These are phyloP conservation scores for Endogone sp. DNA, from an alignment of 192 early-diverging fungal genomes.

Conservation along the genomic window DNA sequence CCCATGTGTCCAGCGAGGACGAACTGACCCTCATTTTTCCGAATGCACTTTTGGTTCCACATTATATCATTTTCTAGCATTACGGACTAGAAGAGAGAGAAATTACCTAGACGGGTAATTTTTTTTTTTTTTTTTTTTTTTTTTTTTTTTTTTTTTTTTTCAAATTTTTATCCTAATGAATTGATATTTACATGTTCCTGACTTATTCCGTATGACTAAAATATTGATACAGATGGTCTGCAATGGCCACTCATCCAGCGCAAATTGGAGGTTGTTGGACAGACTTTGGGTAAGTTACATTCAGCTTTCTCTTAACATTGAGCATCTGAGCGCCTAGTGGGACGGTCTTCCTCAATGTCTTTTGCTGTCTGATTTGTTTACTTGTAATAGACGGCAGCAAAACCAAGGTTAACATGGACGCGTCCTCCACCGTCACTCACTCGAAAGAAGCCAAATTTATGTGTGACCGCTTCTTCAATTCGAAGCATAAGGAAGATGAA, in stretches of 20 bases:
- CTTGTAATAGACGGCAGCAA: background rate
- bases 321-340: background rate
- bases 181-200: too few species aligned
- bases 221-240: slow-evolving; percentile 27
- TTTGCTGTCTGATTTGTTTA: background rate
- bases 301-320: too few species aligned
- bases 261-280: slow-evolving; percentile 36
- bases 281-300: slow-evolving; percentile 11
- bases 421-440: background rate
- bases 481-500: background rate
- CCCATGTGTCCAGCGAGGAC: too few species aligned
- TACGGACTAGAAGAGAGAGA: too few species aligned
- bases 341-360: background rate
- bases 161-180: too few species aligned
- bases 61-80: too few species aligned
- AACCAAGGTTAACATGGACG: background rate
- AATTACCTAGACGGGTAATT: too few species aligned
- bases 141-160: too few species aligned
- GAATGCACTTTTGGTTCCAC: too few species aligned
- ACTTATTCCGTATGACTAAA: background rate
- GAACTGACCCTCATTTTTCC: too few species aligned
- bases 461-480: background rate
- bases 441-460: background rate
- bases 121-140: too few species aligned
- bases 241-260: slow-evolving; percentile 38